Conservation (phyloP, 2,329 filamentous ascomycete species). For the Nectriaceae sp. region DNA sequence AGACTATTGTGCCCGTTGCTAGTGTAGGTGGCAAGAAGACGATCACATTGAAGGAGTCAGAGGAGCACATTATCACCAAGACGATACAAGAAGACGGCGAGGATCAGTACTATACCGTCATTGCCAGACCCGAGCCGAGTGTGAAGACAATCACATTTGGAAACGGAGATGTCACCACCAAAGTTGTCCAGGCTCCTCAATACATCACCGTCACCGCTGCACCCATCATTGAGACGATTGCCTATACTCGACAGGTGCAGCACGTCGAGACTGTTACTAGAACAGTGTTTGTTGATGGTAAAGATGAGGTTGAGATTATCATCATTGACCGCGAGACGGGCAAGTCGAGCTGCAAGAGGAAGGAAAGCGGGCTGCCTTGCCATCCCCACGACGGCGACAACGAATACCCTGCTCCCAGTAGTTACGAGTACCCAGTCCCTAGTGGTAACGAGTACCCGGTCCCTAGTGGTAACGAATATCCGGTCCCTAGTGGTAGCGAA, state of each 20-base stretch:
- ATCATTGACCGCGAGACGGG: conserved; percentile 34
- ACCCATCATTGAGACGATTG: conserved; percentile 12
- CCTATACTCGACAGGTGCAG: conserved; percentile 9
- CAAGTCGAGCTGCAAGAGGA: conserved; percentile 28
- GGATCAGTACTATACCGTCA: conserved; percentile 21
- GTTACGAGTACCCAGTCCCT: no score
- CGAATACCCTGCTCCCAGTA: not conserved
- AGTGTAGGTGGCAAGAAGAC: conserved; percentile 17
- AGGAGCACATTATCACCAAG: conserved; percentile 20
- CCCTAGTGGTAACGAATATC: not conserved
- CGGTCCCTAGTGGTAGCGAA: not conserved
- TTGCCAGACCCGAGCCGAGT: conserved; percentile 18
- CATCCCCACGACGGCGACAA: conserved; percentile 9
- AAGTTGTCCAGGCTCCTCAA: conserved; percentile 15
- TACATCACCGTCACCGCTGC: conserved; percentile 27
- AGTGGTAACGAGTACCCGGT: not conserved
- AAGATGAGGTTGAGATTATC: conserved; percentile 33
- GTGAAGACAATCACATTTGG: conserved; percentile 20
- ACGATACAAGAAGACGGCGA: conserved; percentile 21
- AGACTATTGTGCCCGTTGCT: conserved; percentile 7
- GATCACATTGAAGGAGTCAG: conserved; percentile 16
- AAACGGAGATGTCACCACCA: conserved; percentile 19
- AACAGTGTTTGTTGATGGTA: conserved; percentile 21
- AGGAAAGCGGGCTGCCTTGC: conserved; percentile 31
- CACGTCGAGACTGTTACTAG: conserved; percentile 24